Percentiles rank a stretch among this genome's conserved stretches.
phyloP scores from a whole-genome alignment of 2,329 filamentous ascomycete genomes.

The Thermothelomyces thermophilus region DNA sequence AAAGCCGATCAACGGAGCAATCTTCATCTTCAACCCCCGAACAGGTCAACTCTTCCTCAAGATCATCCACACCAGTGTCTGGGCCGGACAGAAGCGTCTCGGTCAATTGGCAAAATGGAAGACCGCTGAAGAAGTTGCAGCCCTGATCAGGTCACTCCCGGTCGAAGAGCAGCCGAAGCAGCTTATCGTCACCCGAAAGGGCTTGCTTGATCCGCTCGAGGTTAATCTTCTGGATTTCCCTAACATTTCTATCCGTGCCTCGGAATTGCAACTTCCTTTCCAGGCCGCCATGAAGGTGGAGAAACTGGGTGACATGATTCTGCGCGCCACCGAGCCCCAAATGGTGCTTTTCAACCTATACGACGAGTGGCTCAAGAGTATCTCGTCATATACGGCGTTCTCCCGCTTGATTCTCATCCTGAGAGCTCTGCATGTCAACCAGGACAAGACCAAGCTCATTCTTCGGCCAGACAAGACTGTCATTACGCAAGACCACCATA shows the following conservation, averaged over 20 bases:
- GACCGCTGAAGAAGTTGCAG: constrained; percentile 98
- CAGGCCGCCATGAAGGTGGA: constrained; percentile 99
- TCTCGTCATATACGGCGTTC: constrained; percentile 97
- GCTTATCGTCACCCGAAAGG: constrained; percentile 95
- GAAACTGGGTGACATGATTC: constrained; percentile 97
- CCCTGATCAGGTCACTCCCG: constrained; percentile 87
- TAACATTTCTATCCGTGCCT: constrained; percentile 97
- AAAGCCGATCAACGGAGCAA: constrained; percentile 98
- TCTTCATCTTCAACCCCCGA: constrained; percentile 99
- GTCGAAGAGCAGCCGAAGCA: constrained; percentile 99
- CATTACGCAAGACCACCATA: constrained; percentile 97
- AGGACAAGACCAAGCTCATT: constrained; percentile 95
- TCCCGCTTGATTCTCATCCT: constrained; percentile 90
- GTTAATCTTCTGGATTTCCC: constrained; percentile 97
- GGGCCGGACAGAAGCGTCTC: constrained; percentile 98
- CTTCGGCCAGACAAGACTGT: constrained; percentile 95
- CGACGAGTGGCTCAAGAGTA: constrained; percentile 97
- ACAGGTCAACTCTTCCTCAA: constrained; percentile 97
- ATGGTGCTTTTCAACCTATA: constrained; percentile 99
- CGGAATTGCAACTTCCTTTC: constrained; percentile 94
- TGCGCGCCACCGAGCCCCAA: constrained; percentile 95
- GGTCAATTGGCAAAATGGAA: constrained; percentile 99
- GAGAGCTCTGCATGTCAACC: constrained; percentile 92
- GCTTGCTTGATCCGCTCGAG: constrained; percentile 91
- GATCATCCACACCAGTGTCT: constrained; percentile 98